Evolutionary conservation across 2,329 filamentous ascomycete species (phyloP).

Genomic region (Alternaria viburni): DNA sequence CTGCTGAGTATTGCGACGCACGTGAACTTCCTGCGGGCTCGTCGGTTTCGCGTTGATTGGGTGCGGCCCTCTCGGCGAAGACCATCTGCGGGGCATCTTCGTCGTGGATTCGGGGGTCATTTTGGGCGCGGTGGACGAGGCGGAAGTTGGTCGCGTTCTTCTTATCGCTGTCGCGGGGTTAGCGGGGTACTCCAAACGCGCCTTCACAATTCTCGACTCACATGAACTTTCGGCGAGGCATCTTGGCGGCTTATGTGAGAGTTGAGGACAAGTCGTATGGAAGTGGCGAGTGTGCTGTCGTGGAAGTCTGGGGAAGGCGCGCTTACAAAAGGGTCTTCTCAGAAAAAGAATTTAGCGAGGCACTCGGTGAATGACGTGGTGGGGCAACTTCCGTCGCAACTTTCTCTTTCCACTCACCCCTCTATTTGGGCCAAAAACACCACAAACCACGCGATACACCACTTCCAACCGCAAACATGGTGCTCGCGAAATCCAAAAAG

Average conservation of each 20-base stretch:
- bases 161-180: conserved; percentile 69
- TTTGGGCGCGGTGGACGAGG: conserved; percentile 93
- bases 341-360: conserved; percentile 65
- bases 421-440: conserved; percentile 18
- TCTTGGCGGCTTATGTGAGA: conserved; percentile 53
- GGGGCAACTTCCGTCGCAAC: conserved; percentile 32
- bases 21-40: conserved; percentile 55
- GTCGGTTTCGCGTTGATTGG: conserved; percentile 39
- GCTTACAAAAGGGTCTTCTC: conserved; percentile 39
- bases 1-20: conserved; percentile 53
- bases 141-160: conserved; percentile 92
- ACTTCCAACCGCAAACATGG: conserved; percentile 59
- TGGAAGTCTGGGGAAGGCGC: conserved; percentile 31
- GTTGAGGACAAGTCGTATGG: not conserved
- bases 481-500: conserved; percentile 91
- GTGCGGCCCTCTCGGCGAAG: conserved; percentile 70
- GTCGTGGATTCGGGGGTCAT: conserved; percentile 97
- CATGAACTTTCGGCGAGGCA: conserved; percentile 79
- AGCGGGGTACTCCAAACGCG: conserved; percentile 30
- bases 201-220: conserved; percentile 48
- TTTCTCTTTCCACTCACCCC: conserved; percentile 25
- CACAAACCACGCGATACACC: conserved; percentile 24
- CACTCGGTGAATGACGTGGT: conserved; percentile 62
- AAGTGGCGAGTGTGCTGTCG: conserved; percentile 9
- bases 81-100: conserved; percentile 87